Conservation (phyloP, 2,329 filamentous ascomycete species). For the Aspergillus transmontanensis region DNA sequence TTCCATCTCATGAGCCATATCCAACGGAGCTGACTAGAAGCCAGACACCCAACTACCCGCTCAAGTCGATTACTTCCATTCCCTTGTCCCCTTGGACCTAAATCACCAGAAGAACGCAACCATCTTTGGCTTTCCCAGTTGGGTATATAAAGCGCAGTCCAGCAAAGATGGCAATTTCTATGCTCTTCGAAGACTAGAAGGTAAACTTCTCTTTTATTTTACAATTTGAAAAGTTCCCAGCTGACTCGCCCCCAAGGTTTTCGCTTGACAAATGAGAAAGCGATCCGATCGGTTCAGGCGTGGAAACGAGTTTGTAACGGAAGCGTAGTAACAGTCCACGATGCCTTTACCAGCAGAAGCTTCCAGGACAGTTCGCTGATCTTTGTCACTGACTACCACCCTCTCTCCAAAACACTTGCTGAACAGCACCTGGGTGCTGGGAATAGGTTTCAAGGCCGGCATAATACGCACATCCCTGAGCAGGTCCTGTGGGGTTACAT, state of each 20-base stretch:
- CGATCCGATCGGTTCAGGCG: conserved; percentile 80
- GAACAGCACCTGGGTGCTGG: conserved; percentile 67
- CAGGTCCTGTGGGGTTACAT: conserved; percentile 87
- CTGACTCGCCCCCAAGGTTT: conserved; percentile 58
- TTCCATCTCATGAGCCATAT: not conserved
- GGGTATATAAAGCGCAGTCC: conserved; percentile 93
- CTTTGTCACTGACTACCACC: conserved; percentile 91
- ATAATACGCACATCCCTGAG: conserved; percentile 63
- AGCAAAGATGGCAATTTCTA: conserved; percentile 88
- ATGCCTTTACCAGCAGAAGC: conserved; percentile 88
- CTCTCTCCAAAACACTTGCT: conserved; percentile 82
- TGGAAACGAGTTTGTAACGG: conserved; percentile 86
- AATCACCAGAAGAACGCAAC: conserved; percentile 75
- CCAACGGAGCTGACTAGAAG: conserved; percentile 5
- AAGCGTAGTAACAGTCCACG: conserved; percentile 81
- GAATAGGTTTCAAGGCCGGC: conserved; percentile 46
- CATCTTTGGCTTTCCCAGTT: conserved; percentile 85
- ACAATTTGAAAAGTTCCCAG: not conserved
- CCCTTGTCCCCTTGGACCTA: conserved; percentile 84
- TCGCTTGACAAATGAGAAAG: conserved; percentile 83
- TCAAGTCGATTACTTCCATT: conserved; percentile 84
- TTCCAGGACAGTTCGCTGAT: conserved; percentile 96
- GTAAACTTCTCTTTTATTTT: conserved; percentile 37
- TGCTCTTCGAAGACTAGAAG: conserved; percentile 82
- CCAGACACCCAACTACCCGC: conserved; percentile 70